Conservation (phyloP, 2,329 filamentous ascomycete genomes). For the Rutstroemia sp. region DNA sequence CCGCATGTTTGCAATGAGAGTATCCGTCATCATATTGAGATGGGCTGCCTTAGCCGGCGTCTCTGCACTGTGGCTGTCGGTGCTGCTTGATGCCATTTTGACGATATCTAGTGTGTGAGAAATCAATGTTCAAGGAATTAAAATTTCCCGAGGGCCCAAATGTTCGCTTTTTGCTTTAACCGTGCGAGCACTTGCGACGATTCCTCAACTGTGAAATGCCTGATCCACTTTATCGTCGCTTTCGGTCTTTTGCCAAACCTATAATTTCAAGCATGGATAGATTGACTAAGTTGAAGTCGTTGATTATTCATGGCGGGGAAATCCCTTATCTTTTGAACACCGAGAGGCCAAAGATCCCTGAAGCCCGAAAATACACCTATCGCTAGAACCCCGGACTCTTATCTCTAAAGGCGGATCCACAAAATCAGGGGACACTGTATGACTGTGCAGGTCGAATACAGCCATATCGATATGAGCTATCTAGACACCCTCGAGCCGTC, state of each 20-base stretch:
- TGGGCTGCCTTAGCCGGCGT: conserved; percentile 29
- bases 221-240: not conserved
- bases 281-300: too few species aligned
- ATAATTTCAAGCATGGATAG: too few species aligned
- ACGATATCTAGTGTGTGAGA: not conserved
- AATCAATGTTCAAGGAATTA: not conserved
- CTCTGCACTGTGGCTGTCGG: not conserved
- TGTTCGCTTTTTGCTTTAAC: not conserved
- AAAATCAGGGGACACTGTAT: too few species aligned
- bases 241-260: too few species aligned
- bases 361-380: too few species aligned
- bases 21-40: conserved; percentile 41
- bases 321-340: too few species aligned
- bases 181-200: not conserved
- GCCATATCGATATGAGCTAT: not conserved
- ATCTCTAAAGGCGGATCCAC: too few species aligned
- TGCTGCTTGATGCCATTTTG: not conserved
- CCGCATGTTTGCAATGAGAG: conserved; percentile 37
- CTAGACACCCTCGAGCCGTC: too few species aligned
- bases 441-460: not conserved
- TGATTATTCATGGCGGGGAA: not conserved
- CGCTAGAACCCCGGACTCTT: too few species aligned
- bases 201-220: not conserved
- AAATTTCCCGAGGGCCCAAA: too few species aligned
- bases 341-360: not conserved